Evolutionary conservation across 805 yeast genomes (phyloP), one percentile per base, ranked within the genome.

Genomic region (Candida orba): DNA sequence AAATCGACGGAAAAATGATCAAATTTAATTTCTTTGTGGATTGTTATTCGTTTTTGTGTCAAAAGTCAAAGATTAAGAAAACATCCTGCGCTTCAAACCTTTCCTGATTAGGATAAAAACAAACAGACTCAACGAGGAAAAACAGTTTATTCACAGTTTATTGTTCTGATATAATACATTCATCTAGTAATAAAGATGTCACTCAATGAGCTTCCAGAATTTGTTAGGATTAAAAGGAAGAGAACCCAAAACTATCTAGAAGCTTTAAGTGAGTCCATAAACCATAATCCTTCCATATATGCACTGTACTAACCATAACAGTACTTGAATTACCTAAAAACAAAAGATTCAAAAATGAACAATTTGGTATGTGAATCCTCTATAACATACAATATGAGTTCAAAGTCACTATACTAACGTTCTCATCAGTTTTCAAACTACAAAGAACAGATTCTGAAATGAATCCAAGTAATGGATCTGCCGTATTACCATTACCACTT

Each of bases 171-270:
- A 10, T 12, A 29, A 9, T 4, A 10, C 4, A n/a, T 4, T 9
- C 13, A 29, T 2, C 6, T 29, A 3, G 24, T 6, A 4, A 6
- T 34, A 8, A 20, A 3, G 5, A 43, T 43, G 46, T 36, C 43
- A 2, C 17, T 33, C 14, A 15, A 24, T 20, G 31, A 38, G 6
- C 37, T 58, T 12, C 95, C 95, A 2, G 75, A 74, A 42, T 70
- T 84, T 23, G 79, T 91, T 36, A 74, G 96, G 46, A 84, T 91
- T 59, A 91, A 93, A 63, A 74, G 98, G 46, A 83, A 84, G 57
- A 72, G 96, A 47, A 81, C 78, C 42, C 93, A 88, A 55, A 96
- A 87, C 52, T 95, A 97, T 3, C 69, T 91, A 22, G 88, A 85
- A 52, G 95, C 96, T 1, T 70, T 90, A 54, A 53, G 69, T 67